These are phyloP conservation scores for Botrytis fragariae DNA, from an alignment of 2,329 filamentous ascomycete species.

Conservation along the genomic window DNA sequence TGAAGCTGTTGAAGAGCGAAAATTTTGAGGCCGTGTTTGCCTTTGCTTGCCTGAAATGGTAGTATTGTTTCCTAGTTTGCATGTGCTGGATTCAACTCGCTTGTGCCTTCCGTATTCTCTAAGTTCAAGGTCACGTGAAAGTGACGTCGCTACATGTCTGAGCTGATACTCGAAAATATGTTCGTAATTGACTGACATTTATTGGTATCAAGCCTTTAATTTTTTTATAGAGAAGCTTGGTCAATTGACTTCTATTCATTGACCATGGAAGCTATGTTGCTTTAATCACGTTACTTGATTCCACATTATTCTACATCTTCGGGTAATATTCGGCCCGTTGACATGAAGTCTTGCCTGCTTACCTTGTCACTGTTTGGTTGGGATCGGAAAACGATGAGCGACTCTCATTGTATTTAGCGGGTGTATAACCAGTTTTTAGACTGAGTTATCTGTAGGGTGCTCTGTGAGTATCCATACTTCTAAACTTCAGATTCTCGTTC, in stretches of 20 bases:
- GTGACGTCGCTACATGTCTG: not conserved
- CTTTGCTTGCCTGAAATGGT: not conserved
- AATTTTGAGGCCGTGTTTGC: slow-evolving; percentile 9
- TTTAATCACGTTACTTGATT: not conserved
- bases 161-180: not conserved
- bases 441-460: not conserved
- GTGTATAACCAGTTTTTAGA: not conserved
- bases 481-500: not conserved
- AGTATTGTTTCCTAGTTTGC: not conserved
- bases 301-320: not conserved
- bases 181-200: not conserved
- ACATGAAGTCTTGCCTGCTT: not conserved
- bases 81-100: not conserved
- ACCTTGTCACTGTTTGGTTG: not conserved
- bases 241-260: not conserved
- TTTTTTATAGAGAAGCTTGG: not conserved
- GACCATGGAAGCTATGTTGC: not conserved
- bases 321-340: not conserved
- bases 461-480: not conserved
- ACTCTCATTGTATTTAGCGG: not conserved
- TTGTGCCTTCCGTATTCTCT: slow-evolving; percentile 7
- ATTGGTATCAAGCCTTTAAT: not conserved
- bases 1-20: not conserved
- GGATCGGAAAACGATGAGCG: not conserved
- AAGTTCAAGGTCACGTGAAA: not conserved